These are phyloP conservation scores for Ogataea saltuana DNA, from an alignment of 805 yeast genomes.

Conservation along the genomic window DNA sequence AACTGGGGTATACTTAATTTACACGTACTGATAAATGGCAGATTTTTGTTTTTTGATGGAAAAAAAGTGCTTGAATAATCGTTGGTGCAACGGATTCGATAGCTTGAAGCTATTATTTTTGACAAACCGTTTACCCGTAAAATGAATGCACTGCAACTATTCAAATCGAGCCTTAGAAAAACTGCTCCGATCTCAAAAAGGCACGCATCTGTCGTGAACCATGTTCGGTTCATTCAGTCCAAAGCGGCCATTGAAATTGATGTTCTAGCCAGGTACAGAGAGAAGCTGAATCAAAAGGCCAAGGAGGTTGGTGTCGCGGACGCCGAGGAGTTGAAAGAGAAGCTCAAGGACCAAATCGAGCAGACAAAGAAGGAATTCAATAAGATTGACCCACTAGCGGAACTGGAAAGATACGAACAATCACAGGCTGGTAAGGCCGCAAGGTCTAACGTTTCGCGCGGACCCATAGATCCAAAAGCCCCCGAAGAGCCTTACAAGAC, in stretches of 20 bases:
- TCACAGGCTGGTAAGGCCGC: constrained; percentile 22
- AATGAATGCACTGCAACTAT: not conserved
- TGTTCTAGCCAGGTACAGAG: constrained; percentile 41
- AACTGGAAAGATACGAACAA: constrained; percentile 52
- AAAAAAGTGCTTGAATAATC: too few relatives aligned
- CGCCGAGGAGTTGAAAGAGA: constrained; percentile 61
- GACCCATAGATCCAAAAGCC: constrained; percentile 40
- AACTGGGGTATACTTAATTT: not conserved
- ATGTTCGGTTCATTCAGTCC: constrained; percentile 33
- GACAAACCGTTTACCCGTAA: not conserved
- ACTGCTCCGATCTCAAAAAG: constrained; percentile 8
- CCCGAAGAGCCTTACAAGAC: constrained; percentile 61
- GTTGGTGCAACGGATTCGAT: too few relatives aligned
- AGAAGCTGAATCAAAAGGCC: constrained; percentile 43
- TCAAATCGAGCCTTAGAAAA: not conserved
- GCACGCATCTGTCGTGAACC: constrained; percentile 27
- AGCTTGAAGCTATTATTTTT: too few relatives aligned
- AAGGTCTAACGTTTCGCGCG: constrained; percentile 30
- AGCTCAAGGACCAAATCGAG: constrained; percentile 61
- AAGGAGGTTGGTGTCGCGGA: constrained; percentile 43
- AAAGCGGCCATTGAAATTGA: constrained; percentile 32
- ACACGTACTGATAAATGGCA: not conserved
- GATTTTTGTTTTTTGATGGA: not conserved
- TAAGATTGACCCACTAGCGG: constrained; percentile 68
- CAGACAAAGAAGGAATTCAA: constrained; percentile 54